Evolutionary conservation across 73 alveolate species (phyloP).

Genomic region (Durusdinium trenchii): DNA sequence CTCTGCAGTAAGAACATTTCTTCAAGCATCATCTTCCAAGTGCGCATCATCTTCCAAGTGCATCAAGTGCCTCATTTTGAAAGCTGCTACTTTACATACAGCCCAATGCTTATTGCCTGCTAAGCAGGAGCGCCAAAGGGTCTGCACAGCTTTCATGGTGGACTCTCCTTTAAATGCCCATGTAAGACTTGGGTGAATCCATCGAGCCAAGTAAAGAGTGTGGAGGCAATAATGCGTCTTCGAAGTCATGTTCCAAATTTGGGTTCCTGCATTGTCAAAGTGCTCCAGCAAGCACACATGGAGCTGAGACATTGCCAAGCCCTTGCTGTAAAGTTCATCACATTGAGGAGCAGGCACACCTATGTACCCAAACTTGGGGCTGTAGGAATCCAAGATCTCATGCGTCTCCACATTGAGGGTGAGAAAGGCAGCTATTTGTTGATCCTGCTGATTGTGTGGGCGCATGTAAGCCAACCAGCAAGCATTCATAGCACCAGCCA

Average conservation of each 20-base stretch:
- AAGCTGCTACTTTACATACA: background rate
- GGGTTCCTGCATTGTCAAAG: background rate
- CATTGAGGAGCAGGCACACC: background rate
- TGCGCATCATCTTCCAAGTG: background rate
- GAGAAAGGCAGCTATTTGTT: background rate
- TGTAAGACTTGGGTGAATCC: background rate
- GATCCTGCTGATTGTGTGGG: background rate
- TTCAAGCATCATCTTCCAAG: no score
- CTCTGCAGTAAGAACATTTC: no score
- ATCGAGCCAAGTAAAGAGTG: background rate
- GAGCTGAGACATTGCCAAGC: background rate
- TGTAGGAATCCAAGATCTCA: background rate
- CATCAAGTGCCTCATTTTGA: constrained; percentile 4
- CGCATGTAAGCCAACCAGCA: background rate
- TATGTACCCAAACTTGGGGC: background rate
- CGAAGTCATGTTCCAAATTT: background rate
- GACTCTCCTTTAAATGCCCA: background rate
- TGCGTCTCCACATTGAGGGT: background rate
- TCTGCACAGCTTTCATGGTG: constrained; percentile 15
- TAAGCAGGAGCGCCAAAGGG: background rate
- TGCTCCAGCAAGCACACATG: background rate
- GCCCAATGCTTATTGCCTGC: background rate
- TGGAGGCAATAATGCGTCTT: background rate
- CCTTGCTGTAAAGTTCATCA: background rate
- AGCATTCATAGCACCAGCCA: background rate